A percentile compares a stretch with the other conserved stretches of the same genome.
phyloP scores from a whole-genome alignment of 1,139 yeast genomes.

The Candida tetrigidarum region DNA sequence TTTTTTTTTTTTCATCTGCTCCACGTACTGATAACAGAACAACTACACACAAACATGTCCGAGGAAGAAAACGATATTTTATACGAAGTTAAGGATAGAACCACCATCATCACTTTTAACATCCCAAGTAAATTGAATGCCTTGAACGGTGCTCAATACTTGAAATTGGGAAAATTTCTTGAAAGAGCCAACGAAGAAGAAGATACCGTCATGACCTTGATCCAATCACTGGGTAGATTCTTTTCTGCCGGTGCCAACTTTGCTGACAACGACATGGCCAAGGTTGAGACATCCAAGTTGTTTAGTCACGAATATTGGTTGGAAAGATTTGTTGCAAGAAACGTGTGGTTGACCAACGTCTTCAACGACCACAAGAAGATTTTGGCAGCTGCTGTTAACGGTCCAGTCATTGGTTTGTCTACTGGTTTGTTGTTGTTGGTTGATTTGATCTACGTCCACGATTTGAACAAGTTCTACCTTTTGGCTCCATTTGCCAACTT shows the following conservation, averaged over 20 bases:
- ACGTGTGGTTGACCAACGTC: constrained; percentile 68
- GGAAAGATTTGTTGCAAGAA: constrained; percentile 65
- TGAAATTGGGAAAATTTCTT: constrained; percentile 60
- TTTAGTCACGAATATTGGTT: constrained; percentile 60
- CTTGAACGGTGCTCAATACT: constrained; percentile 67
- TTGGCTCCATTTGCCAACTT: constrained; percentile 82
- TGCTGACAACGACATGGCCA: constrained; percentile 30
- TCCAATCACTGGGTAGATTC: constrained; percentile 74
- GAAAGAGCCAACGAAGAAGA: constrained; percentile 71
- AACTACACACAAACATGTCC: constrained; percentile 15
- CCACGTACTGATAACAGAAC: no score
- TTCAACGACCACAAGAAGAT: constrained; percentile 76
- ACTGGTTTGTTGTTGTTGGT: constrained; percentile 76
- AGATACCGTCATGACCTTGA: constrained; percentile 64
- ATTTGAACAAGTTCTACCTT: constrained; percentile 58
- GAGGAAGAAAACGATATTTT: constrained; percentile 36
- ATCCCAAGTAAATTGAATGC: constrained; percentile 71
- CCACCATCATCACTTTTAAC: constrained; percentile 71
- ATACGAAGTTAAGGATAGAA: constrained; percentile 57
- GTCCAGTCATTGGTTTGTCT: constrained; percentile 84
- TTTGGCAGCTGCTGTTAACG: constrained; percentile 77
- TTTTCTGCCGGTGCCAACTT: constrained; percentile 91
- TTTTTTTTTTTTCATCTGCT: neutral
- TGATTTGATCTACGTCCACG: constrained; percentile 74
- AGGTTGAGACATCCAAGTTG: constrained; percentile 28